Conservation (phyloP, 2,329 filamentous ascomycete species). For the Colletotrichum navitas region DNA sequence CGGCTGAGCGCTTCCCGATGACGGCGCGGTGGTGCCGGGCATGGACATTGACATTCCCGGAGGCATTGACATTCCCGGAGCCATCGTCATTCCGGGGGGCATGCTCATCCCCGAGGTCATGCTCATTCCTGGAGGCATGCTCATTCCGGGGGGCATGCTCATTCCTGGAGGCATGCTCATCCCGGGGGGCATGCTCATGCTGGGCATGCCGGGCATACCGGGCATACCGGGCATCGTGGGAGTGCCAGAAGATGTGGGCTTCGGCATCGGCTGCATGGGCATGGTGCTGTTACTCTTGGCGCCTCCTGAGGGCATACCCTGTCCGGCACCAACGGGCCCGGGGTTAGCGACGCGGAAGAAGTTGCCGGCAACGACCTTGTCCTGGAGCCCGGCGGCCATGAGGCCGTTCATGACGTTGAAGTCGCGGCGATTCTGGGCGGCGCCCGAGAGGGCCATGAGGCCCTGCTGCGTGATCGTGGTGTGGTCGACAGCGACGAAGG, state of each 20-base stretch:
- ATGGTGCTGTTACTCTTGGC: slow-evolving; percentile 20
- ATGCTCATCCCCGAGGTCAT: slow-evolving; percentile 31
- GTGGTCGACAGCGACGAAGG: slow-evolving; percentile 56
- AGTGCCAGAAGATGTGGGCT: slow-evolving; percentile 4
- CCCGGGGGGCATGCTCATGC: slow-evolving; percentile 25
- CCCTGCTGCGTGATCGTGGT: slow-evolving; percentile 46
- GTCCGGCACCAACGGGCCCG: slow-evolving; percentile 42
- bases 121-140: slow-evolving; percentile 27
- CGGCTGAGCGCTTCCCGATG: slow-evolving; percentile 29
- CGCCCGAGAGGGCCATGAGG: slow-evolving; percentile 47
- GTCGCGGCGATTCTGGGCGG: slow-evolving; percentile 49
- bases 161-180: slow-evolving; percentile 31
- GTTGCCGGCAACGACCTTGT: slow-evolving; percentile 53
- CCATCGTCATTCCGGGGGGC: slow-evolving; percentile 30
- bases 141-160: slow-evolving; percentile 29
- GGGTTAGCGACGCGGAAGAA: slow-evolving; percentile 56
- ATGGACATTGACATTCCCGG: slow-evolving; percentile 34
- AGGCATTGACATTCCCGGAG: neutral
- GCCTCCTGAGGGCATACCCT: slow-evolving; percentile 27
- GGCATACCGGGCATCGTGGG: slow-evolving; percentile 34
- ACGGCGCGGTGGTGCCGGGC: slow-evolving; percentile 25
- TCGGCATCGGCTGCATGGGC: slow-evolving; percentile 14
- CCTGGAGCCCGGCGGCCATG: slow-evolving; percentile 48
- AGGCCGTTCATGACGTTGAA: slow-evolving; percentile 52
- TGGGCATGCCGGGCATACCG: slow-evolving; percentile 27